Conservation (phyloP, 371 early-diverging fungal genomes). For the Zychaea mexicana region DNA sequence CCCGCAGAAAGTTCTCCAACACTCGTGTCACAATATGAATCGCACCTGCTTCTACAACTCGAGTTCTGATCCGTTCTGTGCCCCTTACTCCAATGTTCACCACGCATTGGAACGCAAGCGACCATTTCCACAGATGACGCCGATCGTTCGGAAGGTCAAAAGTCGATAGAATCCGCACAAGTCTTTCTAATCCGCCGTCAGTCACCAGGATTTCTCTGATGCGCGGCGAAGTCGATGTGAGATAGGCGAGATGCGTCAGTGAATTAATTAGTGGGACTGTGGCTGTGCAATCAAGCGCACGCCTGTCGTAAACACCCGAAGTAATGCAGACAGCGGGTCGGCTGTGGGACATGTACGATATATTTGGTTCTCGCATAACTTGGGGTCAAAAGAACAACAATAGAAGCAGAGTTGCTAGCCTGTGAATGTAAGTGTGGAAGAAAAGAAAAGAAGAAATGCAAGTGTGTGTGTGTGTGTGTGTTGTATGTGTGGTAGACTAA, state of each 20-base stretch:
- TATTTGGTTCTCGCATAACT: constrained; percentile 82
- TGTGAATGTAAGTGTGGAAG: too few relatives aligned
- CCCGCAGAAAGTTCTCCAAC: constrained; percentile 68
- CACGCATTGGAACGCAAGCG: constrained; percentile 82
- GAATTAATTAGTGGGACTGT: constrained; percentile 85
- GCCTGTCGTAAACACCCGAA: constrained; percentile 83
- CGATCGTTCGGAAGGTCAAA: constrained; percentile 66
- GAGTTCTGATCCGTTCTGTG: constrained; percentile 75
- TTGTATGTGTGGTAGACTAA: too few relatives aligned
- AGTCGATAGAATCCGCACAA: constrained; percentile 73
- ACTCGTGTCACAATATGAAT: constrained; percentile 79
- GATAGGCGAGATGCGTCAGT: constrained; percentile 82
- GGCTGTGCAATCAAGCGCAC: constrained; percentile 89
- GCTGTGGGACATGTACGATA: constrained; percentile 74
- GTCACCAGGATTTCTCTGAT: constrained; percentile 79
- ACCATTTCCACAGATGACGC: constrained; percentile 78
- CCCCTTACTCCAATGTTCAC: constrained; percentile 89
- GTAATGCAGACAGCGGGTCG: constrained; percentile 82
- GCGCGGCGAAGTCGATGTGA: constrained; percentile 81
- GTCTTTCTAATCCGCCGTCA: constrained; percentile 89
- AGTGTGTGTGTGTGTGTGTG: background rate
- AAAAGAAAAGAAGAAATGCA: too few relatives aligned
- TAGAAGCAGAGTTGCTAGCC: too few relatives aligned
- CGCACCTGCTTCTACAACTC: constrained; percentile 85
- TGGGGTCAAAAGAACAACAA: background rate